Base-by-base conservation (phyloP, 2,329 filamentous ascomycete species). In the Cryphonectria japonica region DNA sequence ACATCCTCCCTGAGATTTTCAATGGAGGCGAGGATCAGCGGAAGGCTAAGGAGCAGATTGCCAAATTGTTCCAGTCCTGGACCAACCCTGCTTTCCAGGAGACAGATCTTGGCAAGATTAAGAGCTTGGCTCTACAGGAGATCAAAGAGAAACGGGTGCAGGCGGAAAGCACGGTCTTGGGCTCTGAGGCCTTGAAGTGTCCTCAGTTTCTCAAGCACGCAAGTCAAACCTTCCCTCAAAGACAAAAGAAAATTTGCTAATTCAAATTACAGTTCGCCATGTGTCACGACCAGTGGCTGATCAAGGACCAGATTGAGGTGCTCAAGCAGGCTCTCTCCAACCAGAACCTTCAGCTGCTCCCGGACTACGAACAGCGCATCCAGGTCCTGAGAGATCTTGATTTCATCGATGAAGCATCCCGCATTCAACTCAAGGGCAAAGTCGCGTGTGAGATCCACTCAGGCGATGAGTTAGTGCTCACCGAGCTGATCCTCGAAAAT, bases 401-500 rank as follows among this genome's bases (percentile, higher is more conserved):
- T 6, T 99, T 99, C 79, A 92, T 99, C 75, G 96, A 99, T 77
- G 90, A 92, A 4, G 90, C 92, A 61, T 91, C 91, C 5, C 91
- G 95, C 32, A 97, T 99, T 54, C 93, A 97, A 82, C 88, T 99
- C 74, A 99, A 99, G 83, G 96, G 96, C 81, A 98, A 98, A 81
- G 96, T 99, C 32, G 96, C 96, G 5, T 99, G 96, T 82, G 96
- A 99, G 82, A 95, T 99, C 72, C 96, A 98, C 81, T 98, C 95
- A 0, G 95, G 95, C 26, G 95, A 98, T 79, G 96, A 99, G 81
- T 88, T 99, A 0, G 95, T 99, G 0, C 88, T 99, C 26, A 99
- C 96, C 0, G 96, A 99, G 80, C 88, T 98, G 7, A 94, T 99
- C 64, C 90, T 99, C 26, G 96, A 99, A 82, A 99, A 99, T 77